These are phyloP conservation scores for Daldinia eschscholtzii DNA, from an alignment of 2,329 filamentous ascomycete species.

Conservation along the genomic window DNA sequence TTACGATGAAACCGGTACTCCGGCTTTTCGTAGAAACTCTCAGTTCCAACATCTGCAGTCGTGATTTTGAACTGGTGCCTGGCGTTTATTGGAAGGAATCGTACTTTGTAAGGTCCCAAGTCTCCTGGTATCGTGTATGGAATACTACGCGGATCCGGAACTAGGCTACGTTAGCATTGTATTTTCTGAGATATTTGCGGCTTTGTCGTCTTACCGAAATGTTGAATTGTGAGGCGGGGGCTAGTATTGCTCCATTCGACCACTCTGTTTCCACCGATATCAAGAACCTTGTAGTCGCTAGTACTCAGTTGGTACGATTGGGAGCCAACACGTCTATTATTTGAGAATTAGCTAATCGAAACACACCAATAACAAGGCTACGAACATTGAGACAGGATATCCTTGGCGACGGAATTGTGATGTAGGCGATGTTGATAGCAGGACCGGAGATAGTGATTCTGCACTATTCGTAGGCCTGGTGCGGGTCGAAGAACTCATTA, in stretches of 20 bases:
- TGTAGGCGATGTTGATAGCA: slow-evolving; percentile 6
- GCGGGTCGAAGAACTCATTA: background rate
- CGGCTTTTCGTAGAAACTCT: slow-evolving; percentile 16
- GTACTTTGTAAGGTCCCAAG: slow-evolving; percentile 32
- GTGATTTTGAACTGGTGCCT: slow-evolving; percentile 41
- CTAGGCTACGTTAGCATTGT: slow-evolving; percentile 24
- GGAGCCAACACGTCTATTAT: slow-evolving; percentile 24
- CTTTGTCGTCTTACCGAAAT: slow-evolving; percentile 32
- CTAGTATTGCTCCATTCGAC: slow-evolving; percentile 38
- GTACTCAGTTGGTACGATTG: slow-evolving; percentile 30
- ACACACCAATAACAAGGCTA: background rate
- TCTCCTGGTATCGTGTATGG: slow-evolving; percentile 44
- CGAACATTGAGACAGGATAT: slow-evolving; percentile 25
- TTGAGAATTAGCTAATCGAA: slow-evolving; percentile 4
- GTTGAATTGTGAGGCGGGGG: slow-evolving; percentile 28
- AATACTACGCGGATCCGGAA: slow-evolving; percentile 32
- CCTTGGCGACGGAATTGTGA: slow-evolving; percentile 13
- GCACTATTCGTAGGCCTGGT: background rate
- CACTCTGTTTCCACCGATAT: slow-evolving; percentile 24
- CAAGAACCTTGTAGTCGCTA: slow-evolving; percentile 29
- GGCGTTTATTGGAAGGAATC: slow-evolving; percentile 39
- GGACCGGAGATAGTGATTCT: background rate
- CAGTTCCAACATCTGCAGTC: slow-evolving; percentile 5
- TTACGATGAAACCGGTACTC: slow-evolving; percentile 42
- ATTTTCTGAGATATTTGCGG: background rate